These are phyloP conservation scores for Phaeophleospora eucalypticola DNA, from an alignment of 2,329 filamentous ascomycete genomes.

Conservation along the genomic window DNA sequence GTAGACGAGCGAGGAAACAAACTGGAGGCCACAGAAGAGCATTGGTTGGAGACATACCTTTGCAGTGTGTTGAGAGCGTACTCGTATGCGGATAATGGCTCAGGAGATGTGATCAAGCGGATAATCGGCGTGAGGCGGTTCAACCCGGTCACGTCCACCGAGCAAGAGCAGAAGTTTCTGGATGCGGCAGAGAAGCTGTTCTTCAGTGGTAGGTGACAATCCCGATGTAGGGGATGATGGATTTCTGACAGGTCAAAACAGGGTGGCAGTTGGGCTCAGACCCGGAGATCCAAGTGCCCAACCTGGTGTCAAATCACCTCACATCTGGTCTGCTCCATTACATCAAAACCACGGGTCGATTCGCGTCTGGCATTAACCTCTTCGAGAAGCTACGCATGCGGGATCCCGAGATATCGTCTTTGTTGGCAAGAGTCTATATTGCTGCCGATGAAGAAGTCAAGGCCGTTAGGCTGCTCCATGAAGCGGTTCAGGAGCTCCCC, in stretches of 20 bases:
- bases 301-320: conserved; percentile 91
- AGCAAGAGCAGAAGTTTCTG: conserved; percentile 93
- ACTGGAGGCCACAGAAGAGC: conserved; percentile 82
- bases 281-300: conserved; percentile 94
- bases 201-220: conserved; percentile 66
- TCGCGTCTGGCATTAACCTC: conserved; percentile 91
- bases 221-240: neutral
- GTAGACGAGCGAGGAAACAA: conserved; percentile 96
- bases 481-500: conserved; percentile 82
- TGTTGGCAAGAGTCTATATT: conserved; percentile 85
- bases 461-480: conserved; percentile 80
- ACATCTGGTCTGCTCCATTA: conserved; percentile 92
- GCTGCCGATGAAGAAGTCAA: conserved; percentile 98
- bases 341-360: conserved; percentile 90
- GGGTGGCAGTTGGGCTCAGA: conserved; percentile 96
- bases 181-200: conserved; percentile 92
- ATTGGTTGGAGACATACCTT: conserved; percentile 97
- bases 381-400: conserved; percentile 92
- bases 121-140: conserved; percentile 96
- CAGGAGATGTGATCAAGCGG: conserved; percentile 89
- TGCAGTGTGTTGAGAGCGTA: conserved; percentile 93
- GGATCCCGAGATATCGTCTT: conserved; percentile 88
- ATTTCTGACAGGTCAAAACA: conserved; percentile 34
- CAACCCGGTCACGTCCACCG: conserved; percentile 97
- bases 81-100: conserved; percentile 93